phyloP scores from a whole-genome alignment of 805 yeast genomes.

The Ogataea nitratoaversa region DNA sequence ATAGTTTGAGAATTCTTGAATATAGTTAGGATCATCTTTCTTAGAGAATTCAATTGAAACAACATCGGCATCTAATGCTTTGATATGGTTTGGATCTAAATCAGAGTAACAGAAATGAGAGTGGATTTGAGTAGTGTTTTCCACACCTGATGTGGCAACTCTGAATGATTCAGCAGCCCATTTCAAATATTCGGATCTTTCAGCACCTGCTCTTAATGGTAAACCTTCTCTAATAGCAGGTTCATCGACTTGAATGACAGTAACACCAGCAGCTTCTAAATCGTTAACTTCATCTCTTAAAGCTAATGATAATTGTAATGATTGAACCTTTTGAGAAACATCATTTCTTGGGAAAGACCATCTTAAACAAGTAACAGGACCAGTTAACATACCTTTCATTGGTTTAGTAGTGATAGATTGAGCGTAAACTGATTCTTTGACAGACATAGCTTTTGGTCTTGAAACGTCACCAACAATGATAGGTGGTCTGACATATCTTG shows the following conservation, averaged over 20 bases:
- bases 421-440: constrained; percentile 98
- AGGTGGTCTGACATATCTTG: constrained; percentile 99
- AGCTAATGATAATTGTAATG: constrained; percentile 95
- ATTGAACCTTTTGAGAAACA: constrained; percentile 86
- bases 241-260: constrained; percentile 98
- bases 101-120: constrained; percentile 99
- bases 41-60: constrained; percentile 99
- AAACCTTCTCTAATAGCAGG: constrained; percentile 99
- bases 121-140: constrained; percentile 94
- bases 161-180: constrained; percentile 99
- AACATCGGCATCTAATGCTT: constrained; percentile 99
- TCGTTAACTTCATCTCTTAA: constrained; percentile 98
- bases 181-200: constrained; percentile 91
- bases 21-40: constrained; percentile 98
- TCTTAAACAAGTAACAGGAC: constrained; percentile 98
- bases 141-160: constrained; percentile 98
- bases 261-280: constrained; percentile 97
- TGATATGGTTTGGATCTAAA: constrained; percentile 98
- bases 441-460: constrained; percentile 98
- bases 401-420: constrained; percentile 94
- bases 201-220: constrained; percentile 96
- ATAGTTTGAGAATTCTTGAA: constrained; percentile 94
- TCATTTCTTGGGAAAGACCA: constrained; percentile 99
- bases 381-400: constrained; percentile 99
- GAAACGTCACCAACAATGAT: constrained; percentile 98